Base-by-base conservation (phyloP, 2,329 filamentous ascomycete species). In the Cladophialophora chaetospira region DNA sequence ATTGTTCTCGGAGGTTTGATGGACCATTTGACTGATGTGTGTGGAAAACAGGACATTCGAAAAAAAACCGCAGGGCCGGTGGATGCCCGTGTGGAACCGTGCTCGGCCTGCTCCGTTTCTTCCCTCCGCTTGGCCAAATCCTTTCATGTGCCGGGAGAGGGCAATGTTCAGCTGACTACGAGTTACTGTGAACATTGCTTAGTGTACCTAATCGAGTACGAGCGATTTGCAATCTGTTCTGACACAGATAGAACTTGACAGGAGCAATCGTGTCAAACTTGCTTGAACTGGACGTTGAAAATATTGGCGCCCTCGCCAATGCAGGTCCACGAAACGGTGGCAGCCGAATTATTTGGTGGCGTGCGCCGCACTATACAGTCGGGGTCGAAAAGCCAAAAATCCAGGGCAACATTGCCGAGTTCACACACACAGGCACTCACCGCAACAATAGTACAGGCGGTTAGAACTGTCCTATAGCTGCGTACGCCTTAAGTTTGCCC, bases 291-390 rank as follows among this genome's bases (percentile, higher is more conserved):
- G n/a, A n/a, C n/a, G n/a, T n/a, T n/a, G n/a, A n/a, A n/a, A 2
- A 13, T 40, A 10, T 9, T 15, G 44, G 44, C 44, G 44, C 38
- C 29, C 15, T 44, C 38, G 49, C 49, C 49, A 45, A 53, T 53
- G 49, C 49, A 53, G 38, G 49, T 53, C 49, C 49, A 15, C 42
- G 42, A 28, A 23, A 1, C 23, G 5, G 42, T 44, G 42, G 42
- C 42, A 23, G 13, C 26, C 8, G 6, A 5, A 9, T 44, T 11
- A n/a, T n/a, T n/a, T n/a, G n/a, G n/a, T n/a, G n/a, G n/a, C n/a
- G n/a, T n/a, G n/a, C n/a, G n/a, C n/a, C n/a, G n/a, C n/a, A n/a
- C n/a, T n/a, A n/a, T n/a, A n/a, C n/a, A n/a, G n/a, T n/a, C n/a
- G n/a, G n/a, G n/a, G n/a, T n/a, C n/a, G n/a, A n/a, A n/a, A n/a